Conservation (phyloP, 306 rosid genomes). For the Prunus mira region DNA sequence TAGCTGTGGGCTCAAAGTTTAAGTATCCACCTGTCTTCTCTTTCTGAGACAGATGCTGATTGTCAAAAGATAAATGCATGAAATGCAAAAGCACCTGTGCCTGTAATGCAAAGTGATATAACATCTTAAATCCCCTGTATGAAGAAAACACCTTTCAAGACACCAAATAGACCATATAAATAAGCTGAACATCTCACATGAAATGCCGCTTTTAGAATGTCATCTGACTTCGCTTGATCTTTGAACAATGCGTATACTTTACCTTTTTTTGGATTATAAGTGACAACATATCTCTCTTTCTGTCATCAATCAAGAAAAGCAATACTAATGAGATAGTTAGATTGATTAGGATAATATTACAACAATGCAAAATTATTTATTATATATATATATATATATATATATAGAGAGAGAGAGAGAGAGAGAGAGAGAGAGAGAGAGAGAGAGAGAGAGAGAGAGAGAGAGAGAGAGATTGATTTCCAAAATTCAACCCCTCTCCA, state of each 20-base stretch:
- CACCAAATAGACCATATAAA: slow-evolving; percentile 16
- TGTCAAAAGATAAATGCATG: slow-evolving; percentile 43
- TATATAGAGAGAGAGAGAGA: background rate
- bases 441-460: too few relatives aligned
- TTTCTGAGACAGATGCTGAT: slow-evolving; percentile 34
- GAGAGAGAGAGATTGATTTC: background rate
- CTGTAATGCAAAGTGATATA: slow-evolving; percentile 43
- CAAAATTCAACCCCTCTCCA: slow-evolving; percentile 12
- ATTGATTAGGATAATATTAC: background rate
- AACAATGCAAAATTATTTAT: too few relatives aligned
- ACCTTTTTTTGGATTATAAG: slow-evolving; percentile 73
- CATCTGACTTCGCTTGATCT: slow-evolving; percentile 93
- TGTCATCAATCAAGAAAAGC: slow-evolving; percentile 36
- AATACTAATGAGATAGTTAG: slow-evolving; percentile 15
- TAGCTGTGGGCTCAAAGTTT: slow-evolving; percentile 28
- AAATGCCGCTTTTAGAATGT: slow-evolving; percentile 92
- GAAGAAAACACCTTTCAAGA: slow-evolving; percentile 2
- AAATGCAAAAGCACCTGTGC: slow-evolving; percentile 88
- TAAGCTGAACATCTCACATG: slow-evolving; percentile 62
- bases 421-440: too few relatives aligned
- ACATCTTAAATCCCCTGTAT: slow-evolving; percentile 13
- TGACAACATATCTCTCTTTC: slow-evolving; percentile 85
- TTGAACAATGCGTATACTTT: slow-evolving; percentile 92
- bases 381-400: background rate
- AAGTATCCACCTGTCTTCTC: slow-evolving; percentile 34